phyloP scores from a whole-genome alignment of 2,329 filamentous ascomycete species.

The Lasiodiplodia citricola region DNA sequence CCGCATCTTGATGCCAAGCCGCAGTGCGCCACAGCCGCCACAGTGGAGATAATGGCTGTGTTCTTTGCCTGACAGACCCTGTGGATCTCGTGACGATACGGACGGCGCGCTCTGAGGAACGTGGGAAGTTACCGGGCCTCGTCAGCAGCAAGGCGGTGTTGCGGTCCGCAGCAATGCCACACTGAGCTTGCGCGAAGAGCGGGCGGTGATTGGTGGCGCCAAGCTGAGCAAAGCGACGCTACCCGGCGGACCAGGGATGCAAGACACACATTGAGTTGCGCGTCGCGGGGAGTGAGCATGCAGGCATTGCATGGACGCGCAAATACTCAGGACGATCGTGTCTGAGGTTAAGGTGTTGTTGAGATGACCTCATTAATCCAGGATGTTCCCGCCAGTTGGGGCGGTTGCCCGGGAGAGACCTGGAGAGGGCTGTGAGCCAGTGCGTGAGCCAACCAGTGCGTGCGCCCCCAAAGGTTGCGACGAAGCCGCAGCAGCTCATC shows the following conservation, averaged over 20 bases:
- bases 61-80: constrained; percentile 2
- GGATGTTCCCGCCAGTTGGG: background rate
- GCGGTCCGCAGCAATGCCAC: background rate
- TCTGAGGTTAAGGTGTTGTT: background rate
- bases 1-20: constrained; percentile 11
- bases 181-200: background rate
- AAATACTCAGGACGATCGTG: background rate
- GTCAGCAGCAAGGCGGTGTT: constrained; percentile 23
- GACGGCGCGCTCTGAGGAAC: constrained; percentile 1
- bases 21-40: constrained; percentile 16
- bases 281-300: background rate
- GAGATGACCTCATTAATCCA: constrained; percentile 16
- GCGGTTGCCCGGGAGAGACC: constrained; percentile 1
- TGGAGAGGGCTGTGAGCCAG: background rate
- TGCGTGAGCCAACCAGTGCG: background rate
- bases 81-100: constrained; percentile 13
- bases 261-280: background rate
- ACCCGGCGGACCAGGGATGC: background rate
- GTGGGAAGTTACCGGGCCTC: background rate
- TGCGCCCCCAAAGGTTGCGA: constrained; percentile 6
- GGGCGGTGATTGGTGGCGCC: constrained; percentile 10
- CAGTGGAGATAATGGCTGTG: background rate
- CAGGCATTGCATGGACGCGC: background rate
- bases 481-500: constrained; percentile 6
- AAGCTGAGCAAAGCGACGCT: constrained; percentile 16